These are phyloP conservation scores for Hanseniaspora clermontiae DNA, from an alignment of 805 yeast genomes.

Conservation along the genomic window DNA sequence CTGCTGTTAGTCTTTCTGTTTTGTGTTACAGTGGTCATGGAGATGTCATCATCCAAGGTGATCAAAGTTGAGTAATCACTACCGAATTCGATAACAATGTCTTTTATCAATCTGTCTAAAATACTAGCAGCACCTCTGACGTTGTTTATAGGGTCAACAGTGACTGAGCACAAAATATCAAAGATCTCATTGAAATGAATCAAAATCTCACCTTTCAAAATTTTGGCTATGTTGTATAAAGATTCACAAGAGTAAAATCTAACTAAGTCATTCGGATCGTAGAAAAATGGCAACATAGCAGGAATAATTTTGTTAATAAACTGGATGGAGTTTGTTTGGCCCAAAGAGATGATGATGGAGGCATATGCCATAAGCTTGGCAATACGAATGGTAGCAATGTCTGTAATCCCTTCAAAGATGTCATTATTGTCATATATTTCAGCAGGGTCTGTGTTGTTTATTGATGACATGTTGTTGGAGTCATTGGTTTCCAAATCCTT, in stretches of 20 bases:
- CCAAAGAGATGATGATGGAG: slow-evolving; percentile 87
- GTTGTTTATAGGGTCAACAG: slow-evolving; percentile 80
- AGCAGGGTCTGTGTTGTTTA: neutral
- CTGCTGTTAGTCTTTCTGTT: slow-evolving; percentile 42
- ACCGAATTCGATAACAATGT: slow-evolving; percentile 89
- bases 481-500: slow-evolving; percentile 11
- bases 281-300: slow-evolving; percentile 89
- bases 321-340: slow-evolving; percentile 65
- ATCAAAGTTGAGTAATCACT: slow-evolving; percentile 42
- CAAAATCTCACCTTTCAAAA: slow-evolving; percentile 88
- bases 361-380: slow-evolving; percentile 95
- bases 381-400: slow-evolving; percentile 78
- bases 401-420: slow-evolving; percentile 36
- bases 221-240: slow-evolving; percentile 87
- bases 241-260: slow-evolving; percentile 95
- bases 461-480: neutral
- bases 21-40: slow-evolving; percentile 32
- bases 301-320: slow-evolving; percentile 78
- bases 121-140: slow-evolving; percentile 94
- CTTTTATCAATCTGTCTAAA: slow-evolving; percentile 78
- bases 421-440: neutral
- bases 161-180: slow-evolving; percentile 78
- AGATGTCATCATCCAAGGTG: slow-evolving; percentile 36
- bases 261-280: slow-evolving; percentile 94
- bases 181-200: slow-evolving; percentile 87